phyloP scores from a whole-genome alignment of 306 rosid genomes.

The Begonia fuchsioides region DNA sequence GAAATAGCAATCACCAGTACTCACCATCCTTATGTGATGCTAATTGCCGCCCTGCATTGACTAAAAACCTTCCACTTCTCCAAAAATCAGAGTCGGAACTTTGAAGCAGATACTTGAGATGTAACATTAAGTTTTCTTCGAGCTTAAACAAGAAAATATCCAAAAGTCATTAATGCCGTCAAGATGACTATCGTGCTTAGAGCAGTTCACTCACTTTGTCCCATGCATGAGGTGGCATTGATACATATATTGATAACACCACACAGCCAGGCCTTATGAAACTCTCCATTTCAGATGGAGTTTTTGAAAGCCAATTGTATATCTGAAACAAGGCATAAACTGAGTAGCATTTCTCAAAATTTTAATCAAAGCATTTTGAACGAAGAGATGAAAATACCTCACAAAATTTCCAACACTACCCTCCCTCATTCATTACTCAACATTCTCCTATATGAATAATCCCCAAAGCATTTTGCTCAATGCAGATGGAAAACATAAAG shows the following conservation, averaged over 20 bases:
- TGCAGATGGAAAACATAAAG: slow-evolving; percentile 1
- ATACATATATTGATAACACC: slow-evolving; percentile 55
- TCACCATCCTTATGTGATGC: slow-evolving; percentile 79
- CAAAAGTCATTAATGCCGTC: slow-evolving; percentile 9
- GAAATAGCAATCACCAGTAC: slow-evolving; percentile 14
- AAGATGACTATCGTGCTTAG: slow-evolving; percentile 8
- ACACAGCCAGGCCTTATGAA: slow-evolving; percentile 94
- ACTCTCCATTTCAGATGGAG: slow-evolving; percentile 93
- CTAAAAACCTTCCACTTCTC: slow-evolving; percentile 84
- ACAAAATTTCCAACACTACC: too few relatives aligned
- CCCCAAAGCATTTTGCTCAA: neutral
- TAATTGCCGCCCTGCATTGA: slow-evolving; percentile 52
- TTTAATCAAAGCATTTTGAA: too few relatives aligned
- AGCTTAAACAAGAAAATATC: slow-evolving; percentile 23
- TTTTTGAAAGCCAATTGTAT: slow-evolving; percentile 70
- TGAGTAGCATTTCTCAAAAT: too few relatives aligned
- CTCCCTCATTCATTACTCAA: too few relatives aligned
- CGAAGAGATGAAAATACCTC: too few relatives aligned
- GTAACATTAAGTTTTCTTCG: slow-evolving; percentile 56
- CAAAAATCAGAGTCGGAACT: slow-evolving; percentile 53
- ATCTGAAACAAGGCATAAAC: slow-evolving; percentile 24
- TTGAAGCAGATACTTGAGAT: slow-evolving; percentile 40
- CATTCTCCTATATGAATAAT: too few relatives aligned
- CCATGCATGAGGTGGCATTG: slow-evolving; percentile 71
- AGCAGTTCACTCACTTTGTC: slow-evolving; percentile 43